These are phyloP conservation scores for Torulaspora quercuum DNA, from an alignment of 805 yeast species.

Conservation along the genomic window DNA sequence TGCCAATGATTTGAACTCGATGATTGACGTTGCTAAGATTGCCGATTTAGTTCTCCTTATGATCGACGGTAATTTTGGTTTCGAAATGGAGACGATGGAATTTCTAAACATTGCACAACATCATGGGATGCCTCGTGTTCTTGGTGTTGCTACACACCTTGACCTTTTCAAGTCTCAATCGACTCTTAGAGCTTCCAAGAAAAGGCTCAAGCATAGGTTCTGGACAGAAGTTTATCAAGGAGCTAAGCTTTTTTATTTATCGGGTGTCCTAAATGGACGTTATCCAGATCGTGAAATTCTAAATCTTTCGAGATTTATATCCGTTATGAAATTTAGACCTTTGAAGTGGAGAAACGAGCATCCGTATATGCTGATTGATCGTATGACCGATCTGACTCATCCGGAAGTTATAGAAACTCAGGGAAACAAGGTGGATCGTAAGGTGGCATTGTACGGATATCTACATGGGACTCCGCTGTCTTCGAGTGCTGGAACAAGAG, in stretches of 20 bases:
- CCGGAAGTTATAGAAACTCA: constrained; percentile 69
- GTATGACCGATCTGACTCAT: constrained; percentile 91
- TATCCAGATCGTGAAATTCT: constrained; percentile 96
- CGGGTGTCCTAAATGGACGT: constrained; percentile 95
- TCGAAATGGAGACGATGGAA: constrained; percentile 99
- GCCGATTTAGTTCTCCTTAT: constrained; percentile 87
- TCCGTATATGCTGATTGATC: constrained; percentile 86
- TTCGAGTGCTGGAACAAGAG: constrained; percentile 55
- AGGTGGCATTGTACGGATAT: constrained; percentile 89
- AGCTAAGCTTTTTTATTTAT: constrained; percentile 88
- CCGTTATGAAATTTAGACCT: constrained; percentile 99
- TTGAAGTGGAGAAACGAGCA: constrained; percentile 99
- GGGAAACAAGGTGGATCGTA: constrained; percentile 81
- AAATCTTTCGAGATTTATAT: constrained; percentile 84
- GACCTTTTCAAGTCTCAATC: constrained; percentile 89
- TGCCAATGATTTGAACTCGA: constrained; percentile 84
- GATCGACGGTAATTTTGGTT: constrained; percentile 96
- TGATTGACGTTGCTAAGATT: constrained; percentile 93
- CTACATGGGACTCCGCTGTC: constrained; percentile 90
- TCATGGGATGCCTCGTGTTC: constrained; percentile 97
- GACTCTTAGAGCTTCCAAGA: constrained; percentile 86
- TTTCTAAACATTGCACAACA: constrained; percentile 93
- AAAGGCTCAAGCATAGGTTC: constrained; percentile 85
- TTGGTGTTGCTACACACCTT: constrained; percentile 93
- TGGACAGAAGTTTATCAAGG: constrained; percentile 99